Conservation (phyloP, 2,329 filamentous ascomycete genomes). For the Ophiocordyceps sinensis region DNA sequence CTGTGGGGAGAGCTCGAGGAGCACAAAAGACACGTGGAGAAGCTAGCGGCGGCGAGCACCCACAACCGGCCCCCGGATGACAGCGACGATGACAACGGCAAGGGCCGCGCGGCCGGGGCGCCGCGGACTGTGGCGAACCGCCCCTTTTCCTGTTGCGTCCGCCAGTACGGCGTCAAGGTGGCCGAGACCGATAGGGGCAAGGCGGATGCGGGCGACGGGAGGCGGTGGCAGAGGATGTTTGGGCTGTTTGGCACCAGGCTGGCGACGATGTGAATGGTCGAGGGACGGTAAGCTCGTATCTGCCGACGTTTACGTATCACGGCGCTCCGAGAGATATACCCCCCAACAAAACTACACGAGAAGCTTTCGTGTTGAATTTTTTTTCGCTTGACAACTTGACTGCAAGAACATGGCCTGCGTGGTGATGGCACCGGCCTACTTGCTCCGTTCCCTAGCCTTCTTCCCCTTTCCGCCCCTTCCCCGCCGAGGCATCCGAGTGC, state of each 20-base stretch:
- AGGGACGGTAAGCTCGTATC: not conserved
- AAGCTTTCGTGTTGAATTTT: not conserved
- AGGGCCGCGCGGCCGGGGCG: constrained; percentile 42
- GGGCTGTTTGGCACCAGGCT: constrained; percentile 52
- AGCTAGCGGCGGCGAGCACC: constrained; percentile 7
- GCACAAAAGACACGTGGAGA: constrained; percentile 29
- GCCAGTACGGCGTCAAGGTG: constrained; percentile 50
- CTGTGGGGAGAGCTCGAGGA: constrained; percentile 85
- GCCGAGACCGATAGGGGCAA: constrained; percentile 23
- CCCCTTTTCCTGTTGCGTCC: constrained; percentile 56
- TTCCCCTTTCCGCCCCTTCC: no score
- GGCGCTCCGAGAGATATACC: not conserved
- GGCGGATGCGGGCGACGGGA: constrained; percentile 28
- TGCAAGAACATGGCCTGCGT: no score
- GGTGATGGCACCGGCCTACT: no score
- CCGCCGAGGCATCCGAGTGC: no score
- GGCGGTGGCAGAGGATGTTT: constrained; percentile 48
- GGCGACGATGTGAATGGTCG: constrained; percentile 1
- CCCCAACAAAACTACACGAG: constrained; percentile 1
- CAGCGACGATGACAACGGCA: constrained; percentile 34
- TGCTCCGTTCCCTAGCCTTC: no score
- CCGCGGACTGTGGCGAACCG: constrained; percentile 23
- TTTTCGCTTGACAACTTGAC: no score
- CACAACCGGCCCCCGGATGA: constrained; percentile 18
- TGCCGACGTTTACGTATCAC: not conserved